phyloP scores from a whole-genome alignment of 148 eudicot species.

The Persicaria maculosa region DNA sequence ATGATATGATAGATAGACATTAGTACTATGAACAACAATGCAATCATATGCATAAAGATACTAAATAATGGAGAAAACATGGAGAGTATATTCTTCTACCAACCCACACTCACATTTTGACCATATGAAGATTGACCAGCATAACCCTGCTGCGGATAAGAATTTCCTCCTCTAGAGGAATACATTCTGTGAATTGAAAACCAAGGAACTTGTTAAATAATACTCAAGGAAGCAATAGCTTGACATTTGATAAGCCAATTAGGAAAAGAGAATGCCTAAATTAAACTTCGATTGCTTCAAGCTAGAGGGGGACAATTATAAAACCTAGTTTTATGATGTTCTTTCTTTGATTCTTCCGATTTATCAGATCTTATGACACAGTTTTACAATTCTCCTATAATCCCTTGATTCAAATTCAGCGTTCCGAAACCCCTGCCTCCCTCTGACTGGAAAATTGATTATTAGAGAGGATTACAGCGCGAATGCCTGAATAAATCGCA shows the following conservation, averaged over 20 bases:
- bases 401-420: background rate
- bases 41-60: background rate
- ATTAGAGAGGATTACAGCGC: background rate
- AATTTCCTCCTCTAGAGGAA: conserved; percentile 40
- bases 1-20: background rate
- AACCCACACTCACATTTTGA: conserved; percentile 33
- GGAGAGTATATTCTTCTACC: background rate
- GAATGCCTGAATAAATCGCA: background rate
- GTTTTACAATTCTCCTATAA: background rate
- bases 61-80: background rate
- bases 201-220: background rate
- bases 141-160: conserved; percentile 49
- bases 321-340: background rate
- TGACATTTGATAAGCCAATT: background rate
- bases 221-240: background rate
- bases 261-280: background rate
- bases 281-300: background rate
- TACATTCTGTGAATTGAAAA: conserved; percentile 28
- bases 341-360: background rate
- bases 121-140: conserved; percentile 54
- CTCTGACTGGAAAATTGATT: background rate
- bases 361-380: too few relatives aligned
- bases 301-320: too few relatives aligned
- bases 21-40: background rate
- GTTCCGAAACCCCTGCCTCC: background rate